Evolutionary conservation across 495 filamentous ascomycete genomes (phyloP).

Genomic region (Chaetomium fimeti): DNA sequence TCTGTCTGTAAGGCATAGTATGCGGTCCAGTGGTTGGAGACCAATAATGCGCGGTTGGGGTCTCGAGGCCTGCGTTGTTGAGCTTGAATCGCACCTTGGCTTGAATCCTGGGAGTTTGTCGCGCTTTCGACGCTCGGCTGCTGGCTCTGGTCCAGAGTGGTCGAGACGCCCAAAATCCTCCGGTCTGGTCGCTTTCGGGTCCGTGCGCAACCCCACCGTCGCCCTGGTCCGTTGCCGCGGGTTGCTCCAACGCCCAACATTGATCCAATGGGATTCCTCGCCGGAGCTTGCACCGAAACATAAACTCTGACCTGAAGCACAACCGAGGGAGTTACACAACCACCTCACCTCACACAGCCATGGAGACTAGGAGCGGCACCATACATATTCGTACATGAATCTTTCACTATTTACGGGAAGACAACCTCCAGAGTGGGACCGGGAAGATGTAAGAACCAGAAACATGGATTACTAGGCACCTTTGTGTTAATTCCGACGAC

Average conservation of each 20-base stretch:
- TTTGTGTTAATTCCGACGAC: too few species aligned
- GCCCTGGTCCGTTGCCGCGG: neutral
- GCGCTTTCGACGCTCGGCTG: neutral
- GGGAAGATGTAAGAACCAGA: too few species aligned
- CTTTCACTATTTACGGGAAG: too few species aligned
- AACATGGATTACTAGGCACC: too few species aligned
- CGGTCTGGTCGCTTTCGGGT: slow-evolving; percentile 17
- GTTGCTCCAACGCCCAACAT: slow-evolving; percentile 18
- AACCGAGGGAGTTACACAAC: too few species aligned
- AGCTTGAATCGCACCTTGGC: slow-evolving; percentile 3
- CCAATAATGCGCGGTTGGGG: neutral
- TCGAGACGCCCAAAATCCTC: slow-evolving; percentile 18
- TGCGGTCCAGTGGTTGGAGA: neutral
- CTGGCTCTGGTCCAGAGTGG: neutral
- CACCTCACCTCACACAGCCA: too few species aligned
- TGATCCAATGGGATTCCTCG: too few species aligned
- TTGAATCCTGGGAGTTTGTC: neutral
- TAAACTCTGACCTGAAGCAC: too few species aligned
- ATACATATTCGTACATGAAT: too few species aligned
- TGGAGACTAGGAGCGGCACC: too few species aligned
- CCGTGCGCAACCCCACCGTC: slow-evolving; percentile 21
- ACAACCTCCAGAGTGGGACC: too few species aligned
- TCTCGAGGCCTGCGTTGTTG: slow-evolving; percentile 3
- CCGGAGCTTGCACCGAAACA: too few species aligned
- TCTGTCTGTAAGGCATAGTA: neutral